Conservation (phyloP, 805 yeast species). For the Dipodascus geniculatus region DNA sequence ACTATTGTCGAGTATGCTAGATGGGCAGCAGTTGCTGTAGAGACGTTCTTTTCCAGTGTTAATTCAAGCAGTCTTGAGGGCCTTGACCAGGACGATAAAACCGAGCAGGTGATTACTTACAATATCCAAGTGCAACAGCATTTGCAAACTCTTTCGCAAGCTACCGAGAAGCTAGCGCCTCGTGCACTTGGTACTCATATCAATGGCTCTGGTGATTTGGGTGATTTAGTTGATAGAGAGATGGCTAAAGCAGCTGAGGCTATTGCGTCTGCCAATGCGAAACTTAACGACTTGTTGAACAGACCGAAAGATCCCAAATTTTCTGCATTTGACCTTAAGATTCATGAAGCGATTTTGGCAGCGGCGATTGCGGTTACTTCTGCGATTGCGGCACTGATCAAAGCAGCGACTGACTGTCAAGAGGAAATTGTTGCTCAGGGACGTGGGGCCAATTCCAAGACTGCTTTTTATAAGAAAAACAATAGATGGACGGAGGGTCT, state of each 20-base stretch:
- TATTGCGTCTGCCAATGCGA: constrained; percentile 52
- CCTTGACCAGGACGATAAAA: constrained; percentile 45
- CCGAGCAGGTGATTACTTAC: constrained; percentile 66
- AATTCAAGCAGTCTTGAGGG: constrained; percentile 40
- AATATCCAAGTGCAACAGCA: constrained; percentile 64
- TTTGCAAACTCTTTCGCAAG: constrained; percentile 44
- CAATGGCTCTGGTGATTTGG: constrained; percentile 37
- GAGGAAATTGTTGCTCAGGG: constrained; percentile 67
- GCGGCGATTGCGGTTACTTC: constrained; percentile 74
- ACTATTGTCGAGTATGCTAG: constrained; percentile 37
- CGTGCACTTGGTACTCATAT: constrained; percentile 17
- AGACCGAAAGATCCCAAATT: constrained; percentile 39
- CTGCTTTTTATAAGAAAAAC: constrained; percentile 75
- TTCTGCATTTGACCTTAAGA: constrained; percentile 47
- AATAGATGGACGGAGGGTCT: constrained; percentile 92
- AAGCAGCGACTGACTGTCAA: constrained; percentile 72
- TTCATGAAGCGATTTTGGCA: constrained; percentile 63
- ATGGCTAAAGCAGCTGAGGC: constrained; percentile 62
- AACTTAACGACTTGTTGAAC: constrained; percentile 40
- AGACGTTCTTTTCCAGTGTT: constrained; percentile 48
- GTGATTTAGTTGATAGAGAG: constrained; percentile 61
- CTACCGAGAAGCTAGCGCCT: constrained; percentile 48
- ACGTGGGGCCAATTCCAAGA: constrained; percentile 49
- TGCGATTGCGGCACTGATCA: constrained; percentile 60
- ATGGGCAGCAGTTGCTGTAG: constrained; percentile 47